Evolutionary conservation across 768 basidiomycete species (phyloP).

Genomic region (Lactifluus rugatus): DNA sequence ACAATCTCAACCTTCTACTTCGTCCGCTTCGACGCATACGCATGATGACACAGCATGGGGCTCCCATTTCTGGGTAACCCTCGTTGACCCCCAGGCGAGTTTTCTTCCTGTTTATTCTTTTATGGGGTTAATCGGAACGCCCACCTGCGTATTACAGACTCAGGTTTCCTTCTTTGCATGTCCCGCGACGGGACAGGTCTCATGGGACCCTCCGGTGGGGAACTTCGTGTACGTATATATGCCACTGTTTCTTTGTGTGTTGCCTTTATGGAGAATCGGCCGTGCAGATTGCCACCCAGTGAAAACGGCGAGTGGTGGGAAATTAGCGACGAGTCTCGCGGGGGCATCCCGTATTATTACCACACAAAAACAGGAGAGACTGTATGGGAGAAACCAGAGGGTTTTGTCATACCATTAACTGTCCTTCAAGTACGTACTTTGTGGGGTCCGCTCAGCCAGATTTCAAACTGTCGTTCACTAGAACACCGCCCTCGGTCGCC

Average conservation of each 20-base stretch:
- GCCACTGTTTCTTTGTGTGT: slow-evolving; percentile 11
- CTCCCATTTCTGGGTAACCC: slow-evolving; percentile 89
- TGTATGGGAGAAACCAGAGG: slow-evolving; percentile 83
- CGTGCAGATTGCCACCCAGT: slow-evolving; percentile 64
- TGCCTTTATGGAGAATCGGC: slow-evolving; percentile 3
- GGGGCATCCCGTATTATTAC: slow-evolving; percentile 86
- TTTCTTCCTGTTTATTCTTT: slow-evolving; percentile 7
- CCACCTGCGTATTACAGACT: slow-evolving; percentile 42
- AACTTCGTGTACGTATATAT: slow-evolving; percentile 63
- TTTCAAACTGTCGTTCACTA: slow-evolving; percentile 23
- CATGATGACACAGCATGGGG: slow-evolving; percentile 48
- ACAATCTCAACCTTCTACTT: slow-evolving; percentile 12
- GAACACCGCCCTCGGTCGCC: slow-evolving; percentile 66
- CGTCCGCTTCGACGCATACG: slow-evolving; percentile 3
- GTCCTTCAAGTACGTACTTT: slow-evolving; percentile 60
- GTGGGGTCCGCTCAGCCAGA: not conserved
- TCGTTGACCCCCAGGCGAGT: slow-evolving; percentile 81
- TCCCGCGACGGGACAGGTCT: slow-evolving; percentile 84
- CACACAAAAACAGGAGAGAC: slow-evolving; percentile 88
- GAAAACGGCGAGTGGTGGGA: slow-evolving; percentile 96
- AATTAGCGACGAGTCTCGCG: slow-evolving; percentile 71
- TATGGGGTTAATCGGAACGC: not conserved
- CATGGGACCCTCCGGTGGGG: slow-evolving; percentile 88
- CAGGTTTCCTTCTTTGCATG: slow-evolving; percentile 77
- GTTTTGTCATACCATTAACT: slow-evolving; percentile 85